phyloP scores from a whole-genome alignment of 345 rosid species.

The Physaria fendleri region DNA sequence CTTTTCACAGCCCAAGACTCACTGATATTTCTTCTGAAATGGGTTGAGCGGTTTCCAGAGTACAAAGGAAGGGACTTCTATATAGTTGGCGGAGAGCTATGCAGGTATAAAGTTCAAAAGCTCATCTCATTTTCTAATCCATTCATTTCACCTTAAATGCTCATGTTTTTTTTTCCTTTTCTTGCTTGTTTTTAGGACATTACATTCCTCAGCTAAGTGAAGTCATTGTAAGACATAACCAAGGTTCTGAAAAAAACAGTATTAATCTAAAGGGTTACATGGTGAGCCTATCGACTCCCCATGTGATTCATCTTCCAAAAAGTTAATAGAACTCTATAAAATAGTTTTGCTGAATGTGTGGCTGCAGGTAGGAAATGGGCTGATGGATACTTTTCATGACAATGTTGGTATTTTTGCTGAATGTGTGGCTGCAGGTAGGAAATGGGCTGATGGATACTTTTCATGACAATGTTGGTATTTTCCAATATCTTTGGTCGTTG shows the following conservation, averaged over 20 bases:
- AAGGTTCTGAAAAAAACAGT: constrained; percentile 29
- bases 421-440: constrained; percentile 67
- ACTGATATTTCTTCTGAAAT: constrained; percentile 57
- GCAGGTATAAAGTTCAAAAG: constrained; percentile 43
- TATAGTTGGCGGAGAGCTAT: constrained; percentile 84
- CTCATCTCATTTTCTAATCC: not conserved
- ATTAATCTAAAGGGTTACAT: constrained; percentile 88
- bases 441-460: constrained; percentile 85
- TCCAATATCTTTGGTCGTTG: constrained; percentile 76
- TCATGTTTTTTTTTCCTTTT: too few relatives aligned
- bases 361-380: too few relatives aligned
- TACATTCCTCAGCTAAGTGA: constrained; percentile 93
- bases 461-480: constrained; percentile 71
- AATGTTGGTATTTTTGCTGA: too few relatives aligned
- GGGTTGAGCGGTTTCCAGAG: constrained; percentile 92
- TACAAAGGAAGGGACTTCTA: constrained; percentile 85
- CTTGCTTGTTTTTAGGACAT: constrained; percentile 52
- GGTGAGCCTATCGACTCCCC: constrained; percentile 34
- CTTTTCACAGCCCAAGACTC: constrained; percentile 68
- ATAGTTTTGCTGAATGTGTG: not conserved
- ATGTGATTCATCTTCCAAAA: not conserved
- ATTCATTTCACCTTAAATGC: not conserved
- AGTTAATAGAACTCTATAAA: too few relatives aligned
- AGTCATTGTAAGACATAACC: constrained; percentile 60
- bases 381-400: too few relatives aligned